These are phyloP conservation scores for Candida ipomoeae DNA, from an alignment of 805 yeast genomes.

Conservation along the genomic window DNA sequence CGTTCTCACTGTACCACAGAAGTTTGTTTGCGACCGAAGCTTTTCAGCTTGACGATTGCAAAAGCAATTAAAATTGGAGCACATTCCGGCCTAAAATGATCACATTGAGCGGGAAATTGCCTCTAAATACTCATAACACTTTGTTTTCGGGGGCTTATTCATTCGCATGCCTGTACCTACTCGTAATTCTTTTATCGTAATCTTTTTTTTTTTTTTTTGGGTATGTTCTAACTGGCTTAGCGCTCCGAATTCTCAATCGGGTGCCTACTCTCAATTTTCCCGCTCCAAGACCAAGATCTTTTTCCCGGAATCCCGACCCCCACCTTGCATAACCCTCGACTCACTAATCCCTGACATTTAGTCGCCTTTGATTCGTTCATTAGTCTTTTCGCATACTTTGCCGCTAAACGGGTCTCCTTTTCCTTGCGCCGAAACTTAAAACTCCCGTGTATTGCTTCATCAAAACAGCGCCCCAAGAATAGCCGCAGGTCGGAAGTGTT, in stretches of 20 bases:
- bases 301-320: not conserved
- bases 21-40: not conserved
- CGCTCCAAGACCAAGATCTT: not conserved
- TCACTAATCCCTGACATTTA: not conserved
- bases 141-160: not conserved
- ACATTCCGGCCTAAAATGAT: too few relatives aligned
- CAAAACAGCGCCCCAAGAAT: not conserved
- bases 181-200: slow-evolving; percentile 3
- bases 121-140: too few relatives aligned
- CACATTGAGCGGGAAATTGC: too few relatives aligned
- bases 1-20: not conserved
- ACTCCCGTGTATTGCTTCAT: not conserved
- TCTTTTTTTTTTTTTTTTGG: not conserved
- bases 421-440: not conserved
- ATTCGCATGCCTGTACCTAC: slow-evolving; percentile 1
- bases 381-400: not conserved
- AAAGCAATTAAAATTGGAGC: too few relatives aligned
- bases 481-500: not conserved
- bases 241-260: slow-evolving; percentile 1
- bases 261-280: not conserved
- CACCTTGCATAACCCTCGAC: not conserved
- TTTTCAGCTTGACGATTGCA: not conserved
- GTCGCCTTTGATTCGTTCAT: not conserved
- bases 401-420: not conserved
- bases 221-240: not conserved